These are phyloP conservation scores for Oryza meyeriana DNA, from an alignment of 176 grass and related monocot genomes.

Conservation along the genomic window DNA sequence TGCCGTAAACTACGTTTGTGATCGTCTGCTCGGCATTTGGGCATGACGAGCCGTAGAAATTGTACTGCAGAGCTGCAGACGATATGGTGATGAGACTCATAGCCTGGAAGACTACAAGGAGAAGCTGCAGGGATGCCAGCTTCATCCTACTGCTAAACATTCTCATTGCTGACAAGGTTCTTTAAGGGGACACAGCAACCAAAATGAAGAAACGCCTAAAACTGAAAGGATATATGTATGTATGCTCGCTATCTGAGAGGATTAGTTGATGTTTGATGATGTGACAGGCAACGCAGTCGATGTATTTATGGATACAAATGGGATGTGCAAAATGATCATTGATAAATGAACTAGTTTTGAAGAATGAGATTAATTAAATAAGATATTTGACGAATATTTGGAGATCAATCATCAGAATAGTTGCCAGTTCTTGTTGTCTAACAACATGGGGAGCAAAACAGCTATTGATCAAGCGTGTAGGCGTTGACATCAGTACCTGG, in stretches of 20 bases:
- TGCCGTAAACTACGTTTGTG: conserved; percentile 10
- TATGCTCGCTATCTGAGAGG: too few species aligned
- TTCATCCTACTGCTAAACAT: not conserved
- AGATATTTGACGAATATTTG: conserved; percentile 27
- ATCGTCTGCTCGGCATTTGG: conserved; percentile 36
- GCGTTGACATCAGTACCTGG: conserved; percentile 10
- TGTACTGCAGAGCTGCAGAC: conserved; percentile 20
- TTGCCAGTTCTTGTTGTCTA: conserved; percentile 9
- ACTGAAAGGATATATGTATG: too few species aligned
- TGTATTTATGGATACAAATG: conserved; percentile 23
- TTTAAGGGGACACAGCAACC: not conserved
- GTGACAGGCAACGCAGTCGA: not conserved
- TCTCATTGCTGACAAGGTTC: not conserved
- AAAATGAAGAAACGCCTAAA: too few species aligned
- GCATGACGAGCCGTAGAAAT: conserved; percentile 44
- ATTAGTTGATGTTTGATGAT: not conserved
- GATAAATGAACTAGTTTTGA: not conserved
- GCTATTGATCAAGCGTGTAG: not conserved
- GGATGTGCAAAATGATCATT: not conserved
- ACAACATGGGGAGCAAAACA: conserved; percentile 6
- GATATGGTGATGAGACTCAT: conserved; percentile 6
- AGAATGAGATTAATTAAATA: not conserved
- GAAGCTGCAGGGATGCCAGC: too few species aligned
- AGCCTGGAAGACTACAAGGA: conserved; percentile 22
- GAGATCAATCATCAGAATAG: not conserved